Evolutionary conservation across 2,329 filamentous ascomycete species (phyloP).

Genomic region (Pseudocercospora cruenta): DNA sequence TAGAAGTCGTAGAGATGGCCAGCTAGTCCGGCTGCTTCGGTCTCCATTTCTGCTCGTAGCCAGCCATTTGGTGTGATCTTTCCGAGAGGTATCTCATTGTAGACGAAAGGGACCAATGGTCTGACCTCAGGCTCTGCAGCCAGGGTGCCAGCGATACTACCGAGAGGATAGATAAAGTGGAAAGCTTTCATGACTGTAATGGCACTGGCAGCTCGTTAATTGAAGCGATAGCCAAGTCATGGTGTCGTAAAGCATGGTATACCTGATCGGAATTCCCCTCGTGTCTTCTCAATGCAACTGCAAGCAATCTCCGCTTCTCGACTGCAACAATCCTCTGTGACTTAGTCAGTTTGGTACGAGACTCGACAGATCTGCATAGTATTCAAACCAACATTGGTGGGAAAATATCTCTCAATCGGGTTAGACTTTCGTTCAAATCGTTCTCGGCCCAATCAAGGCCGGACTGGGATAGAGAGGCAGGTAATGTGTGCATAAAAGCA

Average conservation of each 20-base stretch:
- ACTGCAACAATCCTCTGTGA: background rate
- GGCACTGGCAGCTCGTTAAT: background rate
- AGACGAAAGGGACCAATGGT: constrained; percentile 4
- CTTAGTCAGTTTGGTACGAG: background rate
- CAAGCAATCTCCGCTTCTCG: background rate
- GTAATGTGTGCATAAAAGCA: too few relatives aligned
- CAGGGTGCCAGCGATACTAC: background rate
- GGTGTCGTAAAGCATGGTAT: background rate
- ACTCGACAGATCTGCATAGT: background rate
- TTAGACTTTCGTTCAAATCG: background rate
- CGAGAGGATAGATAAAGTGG: background rate
- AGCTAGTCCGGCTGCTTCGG: constrained; percentile 56
- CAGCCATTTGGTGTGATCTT: constrained; percentile 56
- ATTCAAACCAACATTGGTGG: background rate
- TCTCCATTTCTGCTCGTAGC: constrained; percentile 54
- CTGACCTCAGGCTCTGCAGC: background rate
- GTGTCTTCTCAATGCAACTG: background rate
- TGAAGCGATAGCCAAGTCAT: background rate
- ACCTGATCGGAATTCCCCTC: background rate
- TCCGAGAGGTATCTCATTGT: constrained; percentile 45
- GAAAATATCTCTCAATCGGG: background rate
- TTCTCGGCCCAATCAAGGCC: too few relatives aligned
- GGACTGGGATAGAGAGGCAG: too few relatives aligned
- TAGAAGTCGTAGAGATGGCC: constrained; percentile 61
- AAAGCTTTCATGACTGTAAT: background rate